Base-by-base conservation (phyloP, 495 filamentous ascomycete species). In the Tuber indicum region DNA sequence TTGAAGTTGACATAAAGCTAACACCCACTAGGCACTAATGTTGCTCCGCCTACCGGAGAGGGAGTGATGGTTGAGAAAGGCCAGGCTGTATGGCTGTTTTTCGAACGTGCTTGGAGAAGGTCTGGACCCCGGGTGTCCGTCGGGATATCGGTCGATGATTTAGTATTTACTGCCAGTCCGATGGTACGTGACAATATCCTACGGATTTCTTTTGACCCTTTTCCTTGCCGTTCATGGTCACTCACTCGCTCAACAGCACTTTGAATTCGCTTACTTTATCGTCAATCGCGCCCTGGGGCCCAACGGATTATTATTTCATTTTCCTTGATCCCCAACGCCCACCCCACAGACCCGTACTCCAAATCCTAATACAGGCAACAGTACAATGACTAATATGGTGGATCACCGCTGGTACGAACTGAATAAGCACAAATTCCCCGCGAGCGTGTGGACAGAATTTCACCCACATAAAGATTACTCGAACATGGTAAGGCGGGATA, bases 391-490 rank as follows among this genome's bases (percentile, higher is more conserved):
- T 42, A 98, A 97, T 84, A 95, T 98, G 9, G 96, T 99, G 3
- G 96, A 98, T 86, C 88, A 95, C 69, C 86, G 96, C 75, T 99
- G 96, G 96, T 99, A 98, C 83, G 93, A 97, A 86, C 88, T 90
- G 79, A 97, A 98, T 84, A 99, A 41, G 4, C 39, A 41, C 39
- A 41, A 1, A 41, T 41, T 41, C 39, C 39, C 39, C 3, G 39
- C 2, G 39, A 41, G 39, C 39, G 4, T 2, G 39, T 41, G 39
- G 39, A 41, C 39, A 41, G 39, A 41, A 41, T 41, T 41, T 41
- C 0, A 41, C 39, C 39, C 39, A 98, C 2, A 91, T 91, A 91
- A 91, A 85, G 92, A 97, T 77, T 97, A 98, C 83, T 88, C 90
- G 76, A 90, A 88, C 76, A 91, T 92, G 84, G 91, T 94, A 74